A percentile compares a stretch with the other conserved stretches of the same genome.
Evolutionary conservation across 1,284 basidiomycete species (phyloP).

Genomic region (Microbotryum lychnidis-dioicae): DNA sequence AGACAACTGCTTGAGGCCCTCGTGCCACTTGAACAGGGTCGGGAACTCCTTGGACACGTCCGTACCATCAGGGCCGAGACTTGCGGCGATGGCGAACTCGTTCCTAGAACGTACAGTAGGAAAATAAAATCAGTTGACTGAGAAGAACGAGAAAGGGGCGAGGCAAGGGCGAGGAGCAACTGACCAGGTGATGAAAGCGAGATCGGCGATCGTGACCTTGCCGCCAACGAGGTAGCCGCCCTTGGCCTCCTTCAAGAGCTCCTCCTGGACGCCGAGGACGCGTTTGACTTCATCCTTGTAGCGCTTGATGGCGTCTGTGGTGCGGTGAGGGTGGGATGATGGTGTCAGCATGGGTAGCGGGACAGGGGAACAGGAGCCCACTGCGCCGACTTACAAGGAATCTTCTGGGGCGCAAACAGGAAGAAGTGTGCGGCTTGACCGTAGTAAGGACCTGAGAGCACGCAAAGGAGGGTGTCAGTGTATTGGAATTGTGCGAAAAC

Average conservation of each 20-base stretch:
- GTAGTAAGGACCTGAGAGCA: constrained; percentile 12
- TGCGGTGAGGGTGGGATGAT: constrained; percentile 31
- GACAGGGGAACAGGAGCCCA: background rate
- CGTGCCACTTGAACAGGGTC: constrained; percentile 14
- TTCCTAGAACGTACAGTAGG: background rate
- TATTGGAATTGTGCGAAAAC: background rate
- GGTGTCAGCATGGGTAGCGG: background rate
- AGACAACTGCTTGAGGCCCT: constrained; percentile 5
- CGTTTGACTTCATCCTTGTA: constrained; percentile 39
- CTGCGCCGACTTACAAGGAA: background rate
- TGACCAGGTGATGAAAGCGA: constrained; percentile 25
- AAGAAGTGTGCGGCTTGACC: constrained; percentile 35
- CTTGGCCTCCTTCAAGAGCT: constrained; percentile 19
- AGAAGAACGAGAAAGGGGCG: background rate
- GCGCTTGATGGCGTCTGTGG: constrained; percentile 35
- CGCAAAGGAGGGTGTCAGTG: background rate
- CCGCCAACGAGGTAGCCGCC: constrained; percentile 24
- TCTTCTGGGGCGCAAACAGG: constrained; percentile 25
- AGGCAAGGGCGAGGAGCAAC: background rate
- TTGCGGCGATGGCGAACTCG: constrained; percentile 14
- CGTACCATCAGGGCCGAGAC: constrained; percentile 21
- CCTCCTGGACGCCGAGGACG: constrained; percentile 39
- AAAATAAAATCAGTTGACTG: background rate
- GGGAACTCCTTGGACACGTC: constrained; percentile 19
- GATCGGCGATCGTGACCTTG: constrained; percentile 29